A percentile compares a stretch with the other conserved stretches of the same genome.
These are phyloP conservation scores for Sporobolomyces pararoseus DNA, from an alignment of 768 basidiomycete genomes.

Conservation along the genomic window DNA sequence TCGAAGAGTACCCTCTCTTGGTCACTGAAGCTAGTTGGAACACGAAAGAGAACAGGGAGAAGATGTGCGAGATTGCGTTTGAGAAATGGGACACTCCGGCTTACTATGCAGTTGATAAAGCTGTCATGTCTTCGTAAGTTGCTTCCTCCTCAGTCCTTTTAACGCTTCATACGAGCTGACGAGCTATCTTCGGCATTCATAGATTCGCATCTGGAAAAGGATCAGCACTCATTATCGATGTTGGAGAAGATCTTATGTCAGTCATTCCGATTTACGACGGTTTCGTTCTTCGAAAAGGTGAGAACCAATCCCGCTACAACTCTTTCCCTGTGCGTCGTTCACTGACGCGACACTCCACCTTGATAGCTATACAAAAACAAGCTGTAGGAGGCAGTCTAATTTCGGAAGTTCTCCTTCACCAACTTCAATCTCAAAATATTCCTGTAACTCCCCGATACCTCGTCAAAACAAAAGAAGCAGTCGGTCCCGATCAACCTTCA, in stretches of 20 bases:
- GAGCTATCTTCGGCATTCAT: neutral
- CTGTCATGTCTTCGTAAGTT: conserved; percentile 83
- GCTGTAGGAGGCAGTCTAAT: conserved; percentile 58
- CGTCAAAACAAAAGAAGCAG: conserved; percentile 67
- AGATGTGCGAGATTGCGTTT: conserved; percentile 96
- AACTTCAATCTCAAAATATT: conserved; percentile 49
- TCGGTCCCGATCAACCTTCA: conserved; percentile 65
- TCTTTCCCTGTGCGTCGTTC: too few species aligned
- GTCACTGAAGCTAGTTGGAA: conserved; percentile 98
- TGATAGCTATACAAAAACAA: conserved; percentile 63
- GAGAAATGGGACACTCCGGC: conserved; percentile 92
- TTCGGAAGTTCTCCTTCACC: conserved; percentile 57
- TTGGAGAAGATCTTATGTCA: conserved; percentile 82
- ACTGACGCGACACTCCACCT: neutral
- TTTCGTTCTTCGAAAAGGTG: conserved; percentile 92
- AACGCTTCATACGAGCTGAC: neutral
- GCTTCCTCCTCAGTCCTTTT: neutral
- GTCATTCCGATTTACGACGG: conserved; percentile 96
- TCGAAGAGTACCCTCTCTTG: conserved; percentile 76
- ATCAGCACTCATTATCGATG: conserved; percentile 91
- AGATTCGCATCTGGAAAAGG: conserved; percentile 97
- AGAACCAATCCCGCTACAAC: too few species aligned
- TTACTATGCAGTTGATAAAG: conserved; percentile 92
- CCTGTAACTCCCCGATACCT: conserved; percentile 81
- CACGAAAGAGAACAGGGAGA: conserved; percentile 81